Conservation (phyloP, 2,329 filamentous ascomycete species). For the Thyridium curvatum region DNA sequence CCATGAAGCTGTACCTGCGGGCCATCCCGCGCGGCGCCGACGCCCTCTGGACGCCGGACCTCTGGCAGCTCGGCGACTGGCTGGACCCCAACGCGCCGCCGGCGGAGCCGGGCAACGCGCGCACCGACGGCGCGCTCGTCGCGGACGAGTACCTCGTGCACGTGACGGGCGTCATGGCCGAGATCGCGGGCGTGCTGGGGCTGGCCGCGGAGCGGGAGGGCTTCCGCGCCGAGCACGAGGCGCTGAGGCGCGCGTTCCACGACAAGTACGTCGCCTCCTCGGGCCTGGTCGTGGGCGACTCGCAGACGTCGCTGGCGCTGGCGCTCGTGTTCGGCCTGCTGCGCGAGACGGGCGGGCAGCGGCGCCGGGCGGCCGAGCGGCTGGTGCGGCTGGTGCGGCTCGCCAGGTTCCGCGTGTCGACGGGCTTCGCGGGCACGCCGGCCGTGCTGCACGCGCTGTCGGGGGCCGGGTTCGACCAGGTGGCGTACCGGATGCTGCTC, state of each 20-base stretch:
- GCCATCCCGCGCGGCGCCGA: conserved; percentile 18
- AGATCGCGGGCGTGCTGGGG: conserved; percentile 16
- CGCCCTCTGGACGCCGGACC: conserved; percentile 24
- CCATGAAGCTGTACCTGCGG: conserved; percentile 22
- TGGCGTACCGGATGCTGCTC: conserved; percentile 41
- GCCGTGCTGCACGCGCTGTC: conserved; percentile 24
- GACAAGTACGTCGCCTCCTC: conserved; percentile 15
- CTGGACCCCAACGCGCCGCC: conserved; percentile 31
- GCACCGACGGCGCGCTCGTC: conserved; percentile 25
- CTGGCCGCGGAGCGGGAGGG: conserved; percentile 8
- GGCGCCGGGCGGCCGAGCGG: background rate
- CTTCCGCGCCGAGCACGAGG: conserved; percentile 13
- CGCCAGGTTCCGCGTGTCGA: conserved; percentile 25
- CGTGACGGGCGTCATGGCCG: conserved; percentile 19
- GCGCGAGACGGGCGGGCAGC: background rate
- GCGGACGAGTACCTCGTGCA: conserved; percentile 30
- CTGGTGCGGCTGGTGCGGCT: background rate
- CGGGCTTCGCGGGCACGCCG: conserved; percentile 38
- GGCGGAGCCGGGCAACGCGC: conserved; percentile 20
- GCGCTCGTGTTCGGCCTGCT: conserved; percentile 18
- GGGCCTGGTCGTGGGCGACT: conserved; percentile 14
- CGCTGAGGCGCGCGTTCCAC: conserved; percentile 15
- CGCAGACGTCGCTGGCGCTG: conserved; percentile 20
- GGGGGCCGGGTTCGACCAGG: conserved; percentile 17
- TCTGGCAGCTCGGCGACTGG: conserved; percentile 31